Evolutionary conservation across 208 protist genomes (phyloP).

Genomic region (Wallacemonas sp.): DNA sequence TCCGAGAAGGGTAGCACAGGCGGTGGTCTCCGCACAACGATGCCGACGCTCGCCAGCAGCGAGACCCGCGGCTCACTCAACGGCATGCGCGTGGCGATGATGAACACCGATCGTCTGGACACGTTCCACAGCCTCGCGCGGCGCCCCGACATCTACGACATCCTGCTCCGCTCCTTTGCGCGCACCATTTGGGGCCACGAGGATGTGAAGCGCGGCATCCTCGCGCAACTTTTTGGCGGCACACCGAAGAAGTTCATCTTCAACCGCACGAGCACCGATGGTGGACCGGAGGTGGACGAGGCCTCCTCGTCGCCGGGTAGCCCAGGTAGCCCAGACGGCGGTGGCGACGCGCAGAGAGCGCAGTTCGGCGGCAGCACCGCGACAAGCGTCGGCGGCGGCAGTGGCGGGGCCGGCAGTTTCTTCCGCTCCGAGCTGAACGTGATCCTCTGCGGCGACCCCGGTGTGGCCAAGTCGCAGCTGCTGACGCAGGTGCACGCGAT

Average conservation of each 20-base stretch:
- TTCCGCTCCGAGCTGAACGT: conserved; percentile 98
- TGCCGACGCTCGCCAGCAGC: conserved; percentile 16
- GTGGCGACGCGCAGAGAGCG: neutral
- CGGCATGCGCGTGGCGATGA: conserved; percentile 20
- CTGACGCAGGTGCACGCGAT: conserved; percentile 98
- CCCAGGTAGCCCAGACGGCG: too few relatives aligned
- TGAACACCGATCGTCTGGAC: conserved; percentile 68
- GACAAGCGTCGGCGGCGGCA: conserved; percentile 2
- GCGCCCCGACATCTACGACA: conserved; percentile 95
- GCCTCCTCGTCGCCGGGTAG: too few relatives aligned
- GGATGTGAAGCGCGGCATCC: conserved; percentile 99
- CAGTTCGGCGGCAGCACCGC: neutral
- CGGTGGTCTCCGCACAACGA: neutral
- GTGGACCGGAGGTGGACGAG: neutral
- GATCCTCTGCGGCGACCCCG: conserved; percentile 99
- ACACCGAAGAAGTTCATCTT: conserved; percentile 93
- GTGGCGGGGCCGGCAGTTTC: conserved; percentile 21
- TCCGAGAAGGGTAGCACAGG: conserved; percentile 15
- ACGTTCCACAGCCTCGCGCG: conserved; percentile 75
- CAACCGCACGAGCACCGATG: conserved; percentile 11
- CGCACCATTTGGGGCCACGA: conserved; percentile 98
- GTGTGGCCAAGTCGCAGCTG: conserved; percentile 99
- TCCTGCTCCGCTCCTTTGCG: conserved; percentile 94
- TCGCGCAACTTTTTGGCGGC: conserved; percentile 98
- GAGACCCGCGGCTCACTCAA: conserved; percentile 12